phyloP scores from a whole-genome alignment of 495 filamentous ascomycete species.

The Penicillium longicatenatum region DNA sequence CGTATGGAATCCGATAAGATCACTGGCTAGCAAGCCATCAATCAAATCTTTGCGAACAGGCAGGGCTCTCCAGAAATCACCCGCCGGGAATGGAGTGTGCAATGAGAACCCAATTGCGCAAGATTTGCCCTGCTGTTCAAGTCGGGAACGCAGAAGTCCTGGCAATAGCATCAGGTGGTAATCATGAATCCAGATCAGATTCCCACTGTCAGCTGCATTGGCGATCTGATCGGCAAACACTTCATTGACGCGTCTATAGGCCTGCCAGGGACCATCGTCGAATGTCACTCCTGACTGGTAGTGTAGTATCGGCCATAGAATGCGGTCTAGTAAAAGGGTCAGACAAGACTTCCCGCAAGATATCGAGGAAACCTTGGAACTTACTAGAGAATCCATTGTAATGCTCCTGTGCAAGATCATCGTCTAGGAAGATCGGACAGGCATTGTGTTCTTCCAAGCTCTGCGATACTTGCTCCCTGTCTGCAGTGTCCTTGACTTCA shows the following conservation, averaged over 20 bases:
- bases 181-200: constrained; percentile 94
- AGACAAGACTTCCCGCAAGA: background rate
- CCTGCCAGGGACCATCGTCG: constrained; percentile 82
- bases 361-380: constrained; percentile 11
- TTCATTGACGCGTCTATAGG: constrained; percentile 83
- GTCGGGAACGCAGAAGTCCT: constrained; percentile 77
- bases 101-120: constrained; percentile 94
- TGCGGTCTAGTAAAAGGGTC: constrained; percentile 62
- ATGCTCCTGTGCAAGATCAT: constrained; percentile 55
- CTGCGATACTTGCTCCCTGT: constrained; percentile 48
- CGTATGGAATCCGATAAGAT: constrained; percentile 92
- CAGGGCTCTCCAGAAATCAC: constrained; percentile 87
- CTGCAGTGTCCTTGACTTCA: constrained; percentile 45
- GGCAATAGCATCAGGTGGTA: constrained; percentile 95
- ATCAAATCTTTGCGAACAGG: constrained; percentile 85
- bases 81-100: constrained; percentile 92
- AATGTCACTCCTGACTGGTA: constrained; percentile 93
- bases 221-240: constrained; percentile 80
- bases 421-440: constrained; percentile 55
- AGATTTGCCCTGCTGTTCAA: constrained; percentile 64
- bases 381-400: constrained; percentile 64
- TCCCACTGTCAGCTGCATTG: constrained; percentile 71
- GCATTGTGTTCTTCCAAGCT: constrained; percentile 53
- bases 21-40: constrained; percentile 77
- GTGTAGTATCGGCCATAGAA: constrained; percentile 94